Conservation (phyloP, 768 basidiomycete species). For the Pleurotus cornucopiae region DNA sequence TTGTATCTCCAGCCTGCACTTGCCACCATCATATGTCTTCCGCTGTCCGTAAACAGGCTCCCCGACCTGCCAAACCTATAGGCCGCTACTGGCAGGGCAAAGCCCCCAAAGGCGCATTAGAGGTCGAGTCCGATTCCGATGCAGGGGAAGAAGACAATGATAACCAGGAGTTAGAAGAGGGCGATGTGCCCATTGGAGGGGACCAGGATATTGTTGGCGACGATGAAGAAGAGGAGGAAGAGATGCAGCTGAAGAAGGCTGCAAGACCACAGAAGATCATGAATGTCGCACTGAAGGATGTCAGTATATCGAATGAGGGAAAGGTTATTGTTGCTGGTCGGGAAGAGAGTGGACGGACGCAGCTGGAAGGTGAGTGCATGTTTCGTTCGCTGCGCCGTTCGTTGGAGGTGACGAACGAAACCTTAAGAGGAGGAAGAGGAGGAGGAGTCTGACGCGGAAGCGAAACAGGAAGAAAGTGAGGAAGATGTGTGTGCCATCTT, state of each 20-base stretch:
- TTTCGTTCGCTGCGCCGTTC: neutral
- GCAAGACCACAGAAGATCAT: slow-evolving; percentile 46
- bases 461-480: slow-evolving; percentile 23
- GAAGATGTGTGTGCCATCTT: slow-evolving; percentile 26
- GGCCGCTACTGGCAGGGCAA: slow-evolving; percentile 91
- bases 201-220: slow-evolving; percentile 48
- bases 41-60: slow-evolving; percentile 59
- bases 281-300: slow-evolving; percentile 74
- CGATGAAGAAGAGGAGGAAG: slow-evolving; percentile 41
- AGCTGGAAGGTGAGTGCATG: slow-evolving; percentile 34
- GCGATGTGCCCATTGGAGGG: slow-evolving; percentile 57
- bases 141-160: slow-evolving; percentile 40
- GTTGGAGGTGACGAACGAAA: slow-evolving; percentile 12
- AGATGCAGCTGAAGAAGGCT: slow-evolving; percentile 40
- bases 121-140: slow-evolving; percentile 62
- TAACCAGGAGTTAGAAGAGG: slow-evolving; percentile 36
- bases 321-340: slow-evolving; percentile 77
- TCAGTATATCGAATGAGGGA: slow-evolving; percentile 76
- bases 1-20: too few species aligned
- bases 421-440: slow-evolving; percentile 44
- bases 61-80: slow-evolving; percentile 74
- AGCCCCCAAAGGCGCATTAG: slow-evolving; percentile 69
- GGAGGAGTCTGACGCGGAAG: slow-evolving; percentile 31
- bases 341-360: slow-evolving; percentile 75
- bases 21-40: neutral